Evolutionary conservation across 2,329 filamentous ascomycete genomes (phyloP).

Genomic region (Botrytis elliptica): DNA sequence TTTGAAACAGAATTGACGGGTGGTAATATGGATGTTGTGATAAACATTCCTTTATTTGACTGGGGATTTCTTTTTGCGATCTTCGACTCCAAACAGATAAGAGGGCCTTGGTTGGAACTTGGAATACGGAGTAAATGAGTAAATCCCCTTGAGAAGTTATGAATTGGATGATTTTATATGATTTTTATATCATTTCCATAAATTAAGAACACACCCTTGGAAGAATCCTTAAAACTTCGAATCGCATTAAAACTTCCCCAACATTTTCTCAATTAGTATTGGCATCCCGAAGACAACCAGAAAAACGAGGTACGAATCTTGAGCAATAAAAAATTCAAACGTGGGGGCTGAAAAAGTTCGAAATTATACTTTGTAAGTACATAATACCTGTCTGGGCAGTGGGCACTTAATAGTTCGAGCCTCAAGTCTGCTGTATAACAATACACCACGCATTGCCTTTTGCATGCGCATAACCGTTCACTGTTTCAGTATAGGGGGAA

Average conservation of each 20-base stretch:
- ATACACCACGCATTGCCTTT: neutral
- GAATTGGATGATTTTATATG: neutral
- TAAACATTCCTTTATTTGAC: neutral
- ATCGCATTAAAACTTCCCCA: neutral
- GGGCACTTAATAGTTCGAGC: neutral
- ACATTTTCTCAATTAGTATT: neutral
- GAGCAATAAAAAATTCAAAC: neutral
- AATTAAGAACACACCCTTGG: neutral
- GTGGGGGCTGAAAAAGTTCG: neutral
- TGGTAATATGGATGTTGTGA: neutral
- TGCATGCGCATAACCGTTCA: neutral
- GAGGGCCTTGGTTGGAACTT: neutral
- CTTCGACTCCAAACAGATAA: neutral
- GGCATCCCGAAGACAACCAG: neutral
- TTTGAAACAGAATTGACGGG: neutral
- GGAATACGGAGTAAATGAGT: neutral
- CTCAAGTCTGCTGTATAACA: neutral
- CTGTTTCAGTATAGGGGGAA: neutral
- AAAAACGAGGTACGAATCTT: neutral
- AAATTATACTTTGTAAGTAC: neutral
- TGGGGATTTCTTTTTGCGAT: neutral
- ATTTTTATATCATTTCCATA: neutral
- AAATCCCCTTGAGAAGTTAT: neutral
- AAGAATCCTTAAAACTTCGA: neutral
- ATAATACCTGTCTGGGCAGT: neutral